A percentile compares a stretch with the other conserved stretches of the same genome.
These are phyloP conservation scores for Hygrocybe punicea DNA, from an alignment of 768 basidiomycete genomes.

Conservation along the genomic window DNA sequence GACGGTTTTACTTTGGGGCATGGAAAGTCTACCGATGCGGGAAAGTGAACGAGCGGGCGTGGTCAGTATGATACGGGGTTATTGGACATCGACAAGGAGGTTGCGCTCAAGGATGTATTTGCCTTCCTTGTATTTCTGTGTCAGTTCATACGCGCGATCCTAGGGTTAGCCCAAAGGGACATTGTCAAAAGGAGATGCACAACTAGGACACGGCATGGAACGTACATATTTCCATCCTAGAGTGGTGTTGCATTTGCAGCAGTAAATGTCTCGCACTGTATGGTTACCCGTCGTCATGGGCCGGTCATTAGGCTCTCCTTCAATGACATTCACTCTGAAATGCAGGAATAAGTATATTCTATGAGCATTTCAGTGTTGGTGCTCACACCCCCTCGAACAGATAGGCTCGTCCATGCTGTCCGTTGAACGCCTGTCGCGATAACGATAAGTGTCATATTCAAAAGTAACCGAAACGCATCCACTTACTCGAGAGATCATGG, in stretches of 20 bases:
- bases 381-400: slow-evolving; percentile 92
- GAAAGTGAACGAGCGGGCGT: background rate
- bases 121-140: slow-evolving; percentile 98
- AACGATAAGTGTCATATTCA: slow-evolving; percentile 13
- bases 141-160: slow-evolving; percentile 87
- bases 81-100: slow-evolving; percentile 83
- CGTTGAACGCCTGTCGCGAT: slow-evolving; percentile 80
- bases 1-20: background rate
- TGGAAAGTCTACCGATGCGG: background rate
- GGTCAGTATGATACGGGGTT: slow-evolving; percentile 11
- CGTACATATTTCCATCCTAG: slow-evolving; percentile 99
- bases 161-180: slow-evolving; percentile 26
- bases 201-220: slow-evolving; percentile 9
- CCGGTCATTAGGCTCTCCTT: slow-evolving; percentile 86
- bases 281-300: slow-evolving; percentile 97
- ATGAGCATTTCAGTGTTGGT: background rate
- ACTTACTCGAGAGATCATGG: slow-evolving; percentile 84
- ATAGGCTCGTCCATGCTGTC: slow-evolving; percentile 93
- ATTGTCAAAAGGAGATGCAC: slow-evolving; percentile 5
- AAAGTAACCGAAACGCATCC: background rate
- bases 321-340: slow-evolving; percentile 81
- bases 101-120: slow-evolving; percentile 97
- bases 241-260: slow-evolving; percentile 79
- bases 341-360: slow-evolving; percentile 12
- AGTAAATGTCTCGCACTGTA: slow-evolving; percentile 93